Evolutionary conservation across 352 stramenopile genomes (phyloP), one percentile per base, ranked within the genome.

Genomic region (Elongisporangium prolatum): DNA sequence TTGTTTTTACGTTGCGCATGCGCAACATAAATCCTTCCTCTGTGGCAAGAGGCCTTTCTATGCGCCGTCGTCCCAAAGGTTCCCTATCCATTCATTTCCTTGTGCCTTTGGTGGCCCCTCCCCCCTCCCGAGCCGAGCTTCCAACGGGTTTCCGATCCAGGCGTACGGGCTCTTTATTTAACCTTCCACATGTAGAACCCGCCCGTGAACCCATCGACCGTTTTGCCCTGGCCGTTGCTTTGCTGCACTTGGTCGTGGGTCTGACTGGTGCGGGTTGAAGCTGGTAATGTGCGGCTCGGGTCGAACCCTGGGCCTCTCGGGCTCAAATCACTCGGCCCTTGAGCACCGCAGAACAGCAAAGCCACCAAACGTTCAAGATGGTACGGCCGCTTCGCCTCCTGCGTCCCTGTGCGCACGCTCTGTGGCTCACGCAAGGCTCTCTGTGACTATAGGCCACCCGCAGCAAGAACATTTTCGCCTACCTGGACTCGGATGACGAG

Each of bases 401-500:
- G 20, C 17, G 21, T 3, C n/a, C 8, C 48, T 10, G 18, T 50
- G 48, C 18, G 2, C 34, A 13, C 8, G 4, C 28, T 38, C 4
- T 44, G 11, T 44, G 34, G 34, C 34, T 44, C 34, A 44, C 34
- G 34, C 34, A 11, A 5, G 28, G 28, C 28, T 38, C 28, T 44
- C 7, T 71, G 34, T 44, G 13, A 64, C 13, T 18, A 63, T 59
- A 86, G 76, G 65, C 74, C 65, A 71, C 61, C 68, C 68, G 77
- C 59, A 80, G 63, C 65, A 66, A 74, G 67, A 89, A 90, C 72
- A 76, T 88, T 64, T 90, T 88, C 67, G 75, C 75, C 60, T 71
- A 68, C 69, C 70, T 90, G 56, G 80, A 88, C 74, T 90, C 80
- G 64, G 80, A 90, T 67, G 80, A 90, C 67, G 80, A 90, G 69